Evolutionary conservation across 176 grass and related monocot genomes (phyloP).

Genomic region (Stipa capillata): DNA sequence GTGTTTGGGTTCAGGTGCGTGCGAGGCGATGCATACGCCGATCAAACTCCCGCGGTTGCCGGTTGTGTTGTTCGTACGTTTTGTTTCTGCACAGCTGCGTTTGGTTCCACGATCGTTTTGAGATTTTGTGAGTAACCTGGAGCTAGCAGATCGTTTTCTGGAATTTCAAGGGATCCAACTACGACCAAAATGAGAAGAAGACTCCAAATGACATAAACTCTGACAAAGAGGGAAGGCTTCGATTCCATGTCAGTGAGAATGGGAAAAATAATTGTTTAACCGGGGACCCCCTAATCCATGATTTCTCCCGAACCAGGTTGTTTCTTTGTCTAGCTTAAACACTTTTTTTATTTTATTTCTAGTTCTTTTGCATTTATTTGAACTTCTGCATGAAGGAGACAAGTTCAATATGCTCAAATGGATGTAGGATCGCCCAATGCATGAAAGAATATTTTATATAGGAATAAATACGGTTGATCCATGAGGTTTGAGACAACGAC

Average conservation of each 20-base stretch:
- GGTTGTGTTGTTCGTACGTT: neutral
- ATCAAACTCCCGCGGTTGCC: neutral
- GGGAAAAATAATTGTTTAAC: conserved; percentile 90
- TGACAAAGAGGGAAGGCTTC: conserved; percentile 77
- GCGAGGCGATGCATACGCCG: neutral
- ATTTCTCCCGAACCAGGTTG: conserved; percentile 81
- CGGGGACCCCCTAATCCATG: conserved; percentile 76
- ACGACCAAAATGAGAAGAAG: conserved; percentile 89
- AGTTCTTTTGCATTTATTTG: conserved; percentile 15
- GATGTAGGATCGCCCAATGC: conserved; percentile 88
- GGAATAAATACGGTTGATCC: no score
- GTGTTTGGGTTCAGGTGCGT: conserved; percentile 79
- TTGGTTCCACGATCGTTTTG: neutral
- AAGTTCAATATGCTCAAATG: conserved; percentile 80
- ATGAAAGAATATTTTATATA: conserved; percentile 93
- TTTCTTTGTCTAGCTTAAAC: conserved; percentile 10
- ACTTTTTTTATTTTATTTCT: neutral
- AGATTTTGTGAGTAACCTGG: neutral
- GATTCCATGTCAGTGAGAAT: conserved; percentile 71
- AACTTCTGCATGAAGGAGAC: conserved; percentile 49
- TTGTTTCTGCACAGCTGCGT: neutral
- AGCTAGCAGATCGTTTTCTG: no score
- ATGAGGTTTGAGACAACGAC: no score
- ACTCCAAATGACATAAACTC: conserved; percentile 79
- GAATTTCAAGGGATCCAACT: conserved; percentile 86